A percentile compares a stretch with the other conserved stretches of the same genome.
Conservation (phyloP, 1,284 basidiomycete species). For the Cryptococcus wingfieldii region DNA sequence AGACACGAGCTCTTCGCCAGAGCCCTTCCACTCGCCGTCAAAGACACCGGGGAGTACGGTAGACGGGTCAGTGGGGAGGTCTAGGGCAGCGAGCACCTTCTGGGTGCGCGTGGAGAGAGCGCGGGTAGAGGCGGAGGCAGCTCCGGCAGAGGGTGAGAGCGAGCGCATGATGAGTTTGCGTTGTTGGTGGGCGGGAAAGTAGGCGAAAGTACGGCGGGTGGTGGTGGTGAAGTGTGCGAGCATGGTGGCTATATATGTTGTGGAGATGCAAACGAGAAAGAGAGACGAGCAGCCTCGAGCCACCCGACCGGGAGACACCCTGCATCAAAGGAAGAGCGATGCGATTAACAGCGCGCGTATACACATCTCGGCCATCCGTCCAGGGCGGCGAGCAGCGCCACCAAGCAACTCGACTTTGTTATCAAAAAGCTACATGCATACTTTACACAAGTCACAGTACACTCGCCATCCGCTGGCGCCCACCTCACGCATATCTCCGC, state of each 20-base stretch:
- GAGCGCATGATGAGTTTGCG: not conserved
- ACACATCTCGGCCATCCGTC: no score
- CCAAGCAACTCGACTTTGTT: no score
- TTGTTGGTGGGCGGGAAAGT: not conserved
- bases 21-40: conserved; percentile 42
- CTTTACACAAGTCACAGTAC: no score
- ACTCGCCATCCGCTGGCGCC: not conserved
- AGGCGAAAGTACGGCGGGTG: not conserved
- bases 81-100: conserved; percentile 32
- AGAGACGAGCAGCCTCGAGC: no score
- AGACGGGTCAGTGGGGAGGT: conserved; percentile 25
- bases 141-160: not conserved
- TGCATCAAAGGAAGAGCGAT: no score
- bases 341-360: no score
- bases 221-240: not conserved
- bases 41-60: conserved; percentile 34
- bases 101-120: conserved; percentile 34
- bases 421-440: no score
- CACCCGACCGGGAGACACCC: no score
- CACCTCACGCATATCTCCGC: not conserved
- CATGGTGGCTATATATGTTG: not conserved
- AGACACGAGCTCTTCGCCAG: conserved; percentile 31
- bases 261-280: not conserved
- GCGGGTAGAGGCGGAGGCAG: not conserved
- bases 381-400: no score